Evolutionary conservation across 106 monocot species (phyloP), one percentile per base, ranked within the genome.

Genomic region (Acorus gramineus): DNA sequence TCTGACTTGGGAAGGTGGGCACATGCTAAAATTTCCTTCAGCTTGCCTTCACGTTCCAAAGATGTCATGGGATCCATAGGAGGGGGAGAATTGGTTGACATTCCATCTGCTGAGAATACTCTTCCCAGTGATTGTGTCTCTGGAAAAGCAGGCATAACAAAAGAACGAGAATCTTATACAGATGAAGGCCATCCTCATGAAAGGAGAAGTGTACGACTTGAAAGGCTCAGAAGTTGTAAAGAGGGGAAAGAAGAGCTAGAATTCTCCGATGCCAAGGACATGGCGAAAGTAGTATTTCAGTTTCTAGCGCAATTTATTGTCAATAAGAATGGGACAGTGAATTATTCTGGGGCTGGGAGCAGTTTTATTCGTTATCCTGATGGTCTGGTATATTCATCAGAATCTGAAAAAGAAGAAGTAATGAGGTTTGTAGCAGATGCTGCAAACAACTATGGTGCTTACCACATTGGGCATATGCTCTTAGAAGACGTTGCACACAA

Each of bases 201-300:
- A 76, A 87, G 96, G 72, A 80, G 96, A 65, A 91, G 90, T 55
- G 76, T 81, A 71, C 87, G 91, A 67, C 80, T 98, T 68, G 96
- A 92, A 78, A 83, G 91, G 69, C 83, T 98, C 43, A 85, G 88
- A 83, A 98, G 96, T 75, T 91, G 91, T 52, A 98, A 98, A 74
- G 80, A 77, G 51, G 88, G 85, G 48, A 98, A 88, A 75, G 96
- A 92, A 58, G 91, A 98, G 8, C 52, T 80, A 54, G 91, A 88
- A 73, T 79, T 59, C 58, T 42, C 77, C 7, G 67, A 55, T 66
- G 61, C 59, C 49, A 87, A 79, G 72, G 85, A 86, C 77, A 63
- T 72, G 47, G 84, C 72, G 53, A 83, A 91, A 76, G 51, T 70
- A 70, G 78, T 85, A 42, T 83, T 82, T 53, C 80, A 76, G 61